Base-by-base conservation (phyloP, 345 rosid genomes). In the Brassica cretica region DNA sequence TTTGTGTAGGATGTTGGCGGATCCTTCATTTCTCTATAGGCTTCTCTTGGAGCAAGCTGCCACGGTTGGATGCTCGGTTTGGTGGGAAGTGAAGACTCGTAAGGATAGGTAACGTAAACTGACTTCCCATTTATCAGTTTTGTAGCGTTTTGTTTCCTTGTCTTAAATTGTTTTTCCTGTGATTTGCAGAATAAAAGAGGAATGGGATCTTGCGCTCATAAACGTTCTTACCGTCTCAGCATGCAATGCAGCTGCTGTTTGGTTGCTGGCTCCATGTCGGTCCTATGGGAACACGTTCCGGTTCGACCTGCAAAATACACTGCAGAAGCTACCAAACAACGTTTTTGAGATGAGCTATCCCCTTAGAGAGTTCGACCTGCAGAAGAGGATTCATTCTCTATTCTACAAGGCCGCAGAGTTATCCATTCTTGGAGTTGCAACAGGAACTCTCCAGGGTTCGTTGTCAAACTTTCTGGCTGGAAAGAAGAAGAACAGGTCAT, bases 301-400 rank as follows among this genome's bases (percentile, higher is more conserved):
- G 70, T 95, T 91, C 79, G 97, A 91, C 84, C 78, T 91, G 88
- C 98, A 91, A 86, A 95, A 95, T 84, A 91, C 97, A 39, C 77
- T 91, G 71, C 98, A 93, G 85, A 93, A 95, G 87, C 92, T 95
- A 72, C 99, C 99, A 18, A 95, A 91, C 85, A 95, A 95, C 78
- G 64, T 95, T 65, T 95, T 95, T 78, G 99, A 95, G 73, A 84
- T 66, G 86, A 93, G 98, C 77, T 95, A 95, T 74, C 96, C 98
- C 5, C 87, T 90, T 55, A 83, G 97, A 85, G 97, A 93, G 82
- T 95, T 95, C 69, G 88, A 93, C 76, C 75, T 90, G 85, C 96
- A 87, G 79, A 93, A 95, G 86, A 88, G 98, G 76, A 78, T 93
- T 46, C 96, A 90, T n/a, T 95, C 99, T 18, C 84, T 90, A 44